phyloP scores from a whole-genome alignment of 805 yeast species.

The Lipomyces chichibuensis region DNA sequence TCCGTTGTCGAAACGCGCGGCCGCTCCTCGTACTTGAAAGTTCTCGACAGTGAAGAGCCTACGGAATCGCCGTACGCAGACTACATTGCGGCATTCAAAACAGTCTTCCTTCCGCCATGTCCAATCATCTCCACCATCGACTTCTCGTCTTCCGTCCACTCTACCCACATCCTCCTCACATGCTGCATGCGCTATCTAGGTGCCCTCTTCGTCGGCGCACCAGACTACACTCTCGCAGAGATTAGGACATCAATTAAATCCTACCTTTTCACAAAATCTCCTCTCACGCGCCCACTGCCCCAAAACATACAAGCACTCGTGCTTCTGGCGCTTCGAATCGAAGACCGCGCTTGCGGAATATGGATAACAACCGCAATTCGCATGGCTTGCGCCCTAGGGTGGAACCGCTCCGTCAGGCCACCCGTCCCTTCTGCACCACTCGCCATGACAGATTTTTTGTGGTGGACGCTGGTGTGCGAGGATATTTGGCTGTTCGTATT shows the following conservation, averaged over 20 bases:
- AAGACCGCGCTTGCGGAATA: constrained; percentile 20
- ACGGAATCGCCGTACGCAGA: constrained; percentile 4
- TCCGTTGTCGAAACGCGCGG: constrained; percentile 28
- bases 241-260: constrained; percentile 17
- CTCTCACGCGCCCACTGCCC: constrained; percentile 21
- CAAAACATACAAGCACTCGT: constrained; percentile 26
- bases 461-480: constrained; percentile 27
- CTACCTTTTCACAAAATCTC: constrained; percentile 21
- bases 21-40: constrained; percentile 18
- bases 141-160: constrained; percentile 18
- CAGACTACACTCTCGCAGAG: constrained; percentile 3
- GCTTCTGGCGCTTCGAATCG: constrained; percentile 21
- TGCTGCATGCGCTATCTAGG: constrained; percentile 27
- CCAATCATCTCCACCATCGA: constrained; percentile 22
- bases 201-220: constrained; percentile 15
- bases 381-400: constrained; percentile 25
- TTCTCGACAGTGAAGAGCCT: constrained; percentile 5
- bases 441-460: constrained; percentile 21
- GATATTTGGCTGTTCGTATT: constrained; percentile 26
- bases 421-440: constrained; percentile 6
- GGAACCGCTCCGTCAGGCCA: constrained; percentile 16
- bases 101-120: constrained; percentile 15
- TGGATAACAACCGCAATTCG: constrained; percentile 19
- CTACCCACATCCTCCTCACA: constrained; percentile 17
- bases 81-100: constrained; percentile 16